Base-by-base conservation (phyloP, 176 grass and related monocot species). In the Chrysopogon serrulatus region DNA sequence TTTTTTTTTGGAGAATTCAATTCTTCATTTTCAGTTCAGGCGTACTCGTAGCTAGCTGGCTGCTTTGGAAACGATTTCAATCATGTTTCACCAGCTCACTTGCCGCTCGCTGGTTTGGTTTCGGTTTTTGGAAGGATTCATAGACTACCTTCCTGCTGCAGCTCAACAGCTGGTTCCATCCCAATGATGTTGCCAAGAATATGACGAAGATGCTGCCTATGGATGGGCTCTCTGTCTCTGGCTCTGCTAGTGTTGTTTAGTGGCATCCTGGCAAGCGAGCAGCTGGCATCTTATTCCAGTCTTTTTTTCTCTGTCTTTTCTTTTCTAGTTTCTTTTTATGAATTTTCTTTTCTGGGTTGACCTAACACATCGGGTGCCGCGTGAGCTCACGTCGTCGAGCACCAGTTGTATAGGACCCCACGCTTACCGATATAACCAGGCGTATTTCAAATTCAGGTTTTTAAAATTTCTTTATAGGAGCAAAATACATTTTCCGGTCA, bases 281-380 rank as follows among this genome's bases (percentile, higher is more conserved):
- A 74, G 77, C 77, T 54, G 77, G 73, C 86, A 42, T 79, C 56
- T 35, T 34, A 21, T 71, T 79, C 33, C 32, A 63, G 32, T 64
- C 48, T n/a, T 54, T 80, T 79, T 18, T 3, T 17, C 11, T 41
- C 56, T 60, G 1, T 2, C 8, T 27, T 23, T 66, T 13, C 1
- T 49, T 49, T 41, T 16, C 3, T 59, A n/a, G n/a, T 24, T 27
- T 11, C 6, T 19, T 47, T n/a, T n/a, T n/a, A n/a, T n/a, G n/a
- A n/a, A n/a, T n/a, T n/a, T 67, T 36, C 11, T 21, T 34, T 47
- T 45, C 36, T 71, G 51, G 78, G 65, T 86, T 90, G 83, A 86
- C 88, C 42, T 45, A 9, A 17, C 40, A 28, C 77, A 41, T 51
- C 14, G 40, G 54, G 42, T 71, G 78, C 62, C 36, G 40, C 77